Conservation (phyloP, 345 rosid genomes). For the Cochlearia excelsa region DNA sequence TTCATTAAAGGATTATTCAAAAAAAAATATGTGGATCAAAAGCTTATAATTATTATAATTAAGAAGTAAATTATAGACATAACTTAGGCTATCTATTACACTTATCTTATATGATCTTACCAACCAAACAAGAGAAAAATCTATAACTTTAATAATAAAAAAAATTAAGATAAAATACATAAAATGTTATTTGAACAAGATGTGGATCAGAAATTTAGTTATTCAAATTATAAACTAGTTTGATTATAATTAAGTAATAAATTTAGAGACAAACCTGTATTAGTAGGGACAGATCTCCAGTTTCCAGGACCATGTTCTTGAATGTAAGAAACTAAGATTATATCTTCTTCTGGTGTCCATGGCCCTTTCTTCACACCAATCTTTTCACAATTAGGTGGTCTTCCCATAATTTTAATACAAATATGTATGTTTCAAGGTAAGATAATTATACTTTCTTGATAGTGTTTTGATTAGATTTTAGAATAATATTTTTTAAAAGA, state of each 20-base stretch:
- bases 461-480: not conserved
- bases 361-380: conserved; percentile 94
- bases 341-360: conserved; percentile 99
- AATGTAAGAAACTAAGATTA: conserved; percentile 76
- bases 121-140: no score
- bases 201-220: not conserved
- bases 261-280: conserved; percentile 49
- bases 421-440: not conserved
- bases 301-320: conserved; percentile 98
- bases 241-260: not conserved
- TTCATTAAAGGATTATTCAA: no score
- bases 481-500: not conserved
- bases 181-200: no score
- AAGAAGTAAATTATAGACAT: no score
- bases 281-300: conserved; percentile 85
- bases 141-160: no score
- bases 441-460: not conserved
- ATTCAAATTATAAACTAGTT: not conserved
- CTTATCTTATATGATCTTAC: no score
- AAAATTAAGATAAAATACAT: no score
- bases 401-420: conserved; percentile 52
- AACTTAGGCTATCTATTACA: no score
- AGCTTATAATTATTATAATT: no score
- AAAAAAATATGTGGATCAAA: no score
- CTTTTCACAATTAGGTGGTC: conserved; percentile 94